These are phyloP conservation scores for Thelonectria discophora DNA, from an alignment of 2,329 filamentous ascomycete species.

Conservation along the genomic window DNA sequence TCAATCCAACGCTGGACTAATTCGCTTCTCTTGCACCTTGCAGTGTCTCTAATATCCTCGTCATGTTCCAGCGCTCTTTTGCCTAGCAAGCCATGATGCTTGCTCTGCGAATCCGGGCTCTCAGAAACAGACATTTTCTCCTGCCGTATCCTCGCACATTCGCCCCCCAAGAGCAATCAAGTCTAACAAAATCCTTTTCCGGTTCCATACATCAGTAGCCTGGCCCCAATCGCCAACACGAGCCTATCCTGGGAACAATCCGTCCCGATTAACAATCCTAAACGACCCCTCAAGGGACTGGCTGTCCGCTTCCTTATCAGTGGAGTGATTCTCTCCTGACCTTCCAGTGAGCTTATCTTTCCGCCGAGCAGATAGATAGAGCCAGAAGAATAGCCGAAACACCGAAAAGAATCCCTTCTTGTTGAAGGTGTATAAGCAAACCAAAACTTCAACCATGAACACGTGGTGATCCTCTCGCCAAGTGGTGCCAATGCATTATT, in stretches of 20 bases:
- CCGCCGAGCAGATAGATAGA: neutral
- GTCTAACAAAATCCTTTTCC: constrained; percentile 3
- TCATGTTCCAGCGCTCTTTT: too few species aligned
- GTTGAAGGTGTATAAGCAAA: neutral
- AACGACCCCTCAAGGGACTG: neutral
- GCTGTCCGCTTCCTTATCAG: constrained; percentile 1
- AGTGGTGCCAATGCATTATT: neutral
- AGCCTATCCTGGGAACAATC: neutral
- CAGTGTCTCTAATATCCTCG: too few species aligned
- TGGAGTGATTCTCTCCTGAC: constrained; percentile 18
- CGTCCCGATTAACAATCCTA: constrained; percentile 5
- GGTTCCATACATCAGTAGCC: constrained; percentile 4
- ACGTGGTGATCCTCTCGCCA: neutral
- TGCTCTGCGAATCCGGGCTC: too few species aligned
- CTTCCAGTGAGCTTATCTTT: constrained; percentile 7
- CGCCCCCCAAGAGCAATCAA: neutral
- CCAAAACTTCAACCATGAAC: neutral
- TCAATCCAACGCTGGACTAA: too few species aligned
- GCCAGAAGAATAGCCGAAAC: neutral
- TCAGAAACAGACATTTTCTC: neutral
- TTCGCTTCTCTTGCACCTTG: too few species aligned
- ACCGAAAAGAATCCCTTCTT: neutral
- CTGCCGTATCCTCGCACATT: neutral
- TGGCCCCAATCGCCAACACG: neutral
- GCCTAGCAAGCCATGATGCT: too few species aligned